Conservation (phyloP, 805 yeast species). For the Yarrowia bubula region DNA sequence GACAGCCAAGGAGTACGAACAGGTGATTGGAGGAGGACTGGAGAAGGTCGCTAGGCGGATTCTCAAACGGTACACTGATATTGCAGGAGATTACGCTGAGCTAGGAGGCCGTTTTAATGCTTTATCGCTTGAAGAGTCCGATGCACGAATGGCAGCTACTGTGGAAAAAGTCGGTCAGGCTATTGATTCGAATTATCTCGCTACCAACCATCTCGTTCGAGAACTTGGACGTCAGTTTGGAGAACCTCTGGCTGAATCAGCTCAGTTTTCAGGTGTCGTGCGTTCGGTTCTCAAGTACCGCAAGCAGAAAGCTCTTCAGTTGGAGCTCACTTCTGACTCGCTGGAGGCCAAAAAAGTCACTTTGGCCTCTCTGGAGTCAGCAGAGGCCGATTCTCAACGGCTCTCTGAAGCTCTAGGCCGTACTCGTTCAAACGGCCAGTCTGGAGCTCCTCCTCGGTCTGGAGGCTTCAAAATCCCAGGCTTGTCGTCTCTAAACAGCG, state of each 20-base stretch:
- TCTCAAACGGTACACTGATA: constrained; percentile 53
- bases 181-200: constrained; percentile 59
- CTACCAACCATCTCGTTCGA: constrained; percentile 52
- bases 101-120: constrained; percentile 71
- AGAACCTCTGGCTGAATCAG: constrained; percentile 71
- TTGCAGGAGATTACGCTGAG: constrained; percentile 67
- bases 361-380: constrained; percentile 43
- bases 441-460: background rate
- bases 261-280: constrained; percentile 58
- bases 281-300: constrained; percentile 61
- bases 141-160: constrained; percentile 46
- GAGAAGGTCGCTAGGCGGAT: constrained; percentile 59
- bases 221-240: constrained; percentile 58
- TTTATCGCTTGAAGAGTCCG: constrained; percentile 50
- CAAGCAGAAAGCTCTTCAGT: constrained; percentile 54
- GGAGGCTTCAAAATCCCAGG: constrained; percentile 54
- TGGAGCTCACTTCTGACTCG: constrained; percentile 45
- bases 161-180: constrained; percentile 85
- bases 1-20: constrained; percentile 48
- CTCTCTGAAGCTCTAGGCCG: constrained; percentile 40
- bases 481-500: constrained; percentile 49
- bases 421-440: constrained; percentile 23
- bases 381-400: constrained; percentile 48
- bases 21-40: constrained; percentile 47
- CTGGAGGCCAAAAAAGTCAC: constrained; percentile 40